These are phyloP conservation scores for Xylariaceae sp. DNA, from an alignment of 2,329 filamentous ascomycete genomes.

Conservation along the genomic window DNA sequence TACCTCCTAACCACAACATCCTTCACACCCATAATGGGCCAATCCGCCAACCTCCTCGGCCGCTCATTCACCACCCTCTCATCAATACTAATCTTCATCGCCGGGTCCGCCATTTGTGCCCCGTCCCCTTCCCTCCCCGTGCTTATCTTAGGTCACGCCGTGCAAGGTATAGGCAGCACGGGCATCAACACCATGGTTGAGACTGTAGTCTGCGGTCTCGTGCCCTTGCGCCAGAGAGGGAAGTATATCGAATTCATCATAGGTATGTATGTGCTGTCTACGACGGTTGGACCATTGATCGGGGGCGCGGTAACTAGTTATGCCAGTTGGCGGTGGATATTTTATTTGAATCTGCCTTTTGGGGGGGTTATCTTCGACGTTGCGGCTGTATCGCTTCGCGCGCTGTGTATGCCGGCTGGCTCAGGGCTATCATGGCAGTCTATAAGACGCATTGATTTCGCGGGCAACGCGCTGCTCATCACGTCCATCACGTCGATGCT, in stretches of 20 bases:
- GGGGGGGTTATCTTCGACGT: background rate
- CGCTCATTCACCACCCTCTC: background rate
- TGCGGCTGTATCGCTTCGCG: no score
- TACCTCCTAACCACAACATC: background rate
- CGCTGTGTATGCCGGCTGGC: no score
- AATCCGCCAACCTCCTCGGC: background rate
- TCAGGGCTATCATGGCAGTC: no score
- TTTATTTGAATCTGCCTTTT: slow-evolving; percentile 1
- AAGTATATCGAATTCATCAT: background rate
- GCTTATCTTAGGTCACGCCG: background rate
- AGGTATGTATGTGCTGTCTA: no score
- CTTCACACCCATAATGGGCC: background rate
- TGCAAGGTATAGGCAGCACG: background rate
- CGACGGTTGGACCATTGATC: no score
- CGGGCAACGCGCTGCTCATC: slow-evolving; percentile 18
- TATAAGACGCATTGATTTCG: slow-evolving; percentile 18
- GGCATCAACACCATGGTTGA: background rate
- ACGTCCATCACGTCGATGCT: slow-evolving; percentile 12
- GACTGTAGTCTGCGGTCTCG: background rate
- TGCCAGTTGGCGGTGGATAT: slow-evolving; percentile 1
- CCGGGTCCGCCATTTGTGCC: background rate
- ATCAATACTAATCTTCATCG: background rate
- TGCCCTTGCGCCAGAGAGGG: background rate
- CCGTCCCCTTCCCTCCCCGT: background rate
- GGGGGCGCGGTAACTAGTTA: no score